These are phyloP conservation scores for Daldinia grandis DNA, from an alignment of 495 filamentous ascomycete species.

Conservation along the genomic window DNA sequence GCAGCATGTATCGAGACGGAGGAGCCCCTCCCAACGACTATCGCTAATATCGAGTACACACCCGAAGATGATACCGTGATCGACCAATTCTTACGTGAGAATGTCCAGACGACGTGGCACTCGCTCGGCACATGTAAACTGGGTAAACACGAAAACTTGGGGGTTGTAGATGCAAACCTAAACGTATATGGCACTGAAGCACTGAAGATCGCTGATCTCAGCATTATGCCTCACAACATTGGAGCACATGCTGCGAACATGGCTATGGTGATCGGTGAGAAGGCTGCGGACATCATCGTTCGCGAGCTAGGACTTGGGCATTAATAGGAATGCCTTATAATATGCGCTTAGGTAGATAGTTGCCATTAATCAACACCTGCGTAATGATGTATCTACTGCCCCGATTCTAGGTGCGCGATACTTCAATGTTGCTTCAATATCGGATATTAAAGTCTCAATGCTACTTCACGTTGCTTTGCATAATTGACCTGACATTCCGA, in stretches of 20 bases:
- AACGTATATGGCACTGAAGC: background rate
- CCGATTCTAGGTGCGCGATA: too few relatives aligned
- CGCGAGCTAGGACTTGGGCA: background rate
- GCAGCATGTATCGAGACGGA: background rate
- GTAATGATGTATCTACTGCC: too few relatives aligned
- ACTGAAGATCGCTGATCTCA: background rate
- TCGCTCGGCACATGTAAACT: constrained; percentile 58
- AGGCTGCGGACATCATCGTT: background rate
- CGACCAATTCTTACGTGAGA: constrained; percentile 53
- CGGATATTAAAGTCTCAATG: too few relatives aligned
- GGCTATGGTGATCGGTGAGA: background rate
- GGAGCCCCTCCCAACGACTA: background rate
- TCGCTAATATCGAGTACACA: background rate
- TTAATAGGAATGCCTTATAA: background rate
- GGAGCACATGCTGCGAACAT: background rate
- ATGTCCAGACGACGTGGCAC: constrained; percentile 59
- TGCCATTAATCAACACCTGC: background rate
- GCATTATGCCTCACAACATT: background rate
- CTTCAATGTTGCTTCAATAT: too few relatives aligned
- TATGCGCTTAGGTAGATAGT: background rate
- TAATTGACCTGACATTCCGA: too few relatives aligned
- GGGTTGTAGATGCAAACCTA: background rate
- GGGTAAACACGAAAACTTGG: constrained; percentile 43
- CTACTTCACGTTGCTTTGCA: too few relatives aligned
- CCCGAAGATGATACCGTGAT: constrained; percentile 59